phyloP scores from a whole-genome alignment of 441 rosid genomes.

The Gossypium schwendimanii region DNA sequence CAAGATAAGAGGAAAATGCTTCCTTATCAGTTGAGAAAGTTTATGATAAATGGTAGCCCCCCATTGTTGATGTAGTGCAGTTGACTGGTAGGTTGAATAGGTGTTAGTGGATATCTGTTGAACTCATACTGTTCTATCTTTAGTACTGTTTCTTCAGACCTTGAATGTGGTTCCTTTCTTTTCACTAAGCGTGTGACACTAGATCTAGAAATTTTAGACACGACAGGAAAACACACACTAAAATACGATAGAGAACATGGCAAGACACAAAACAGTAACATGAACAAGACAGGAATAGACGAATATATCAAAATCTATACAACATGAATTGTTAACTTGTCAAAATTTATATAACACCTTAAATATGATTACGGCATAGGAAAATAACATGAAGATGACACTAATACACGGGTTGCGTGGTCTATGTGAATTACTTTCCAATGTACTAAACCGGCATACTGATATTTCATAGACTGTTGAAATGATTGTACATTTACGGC shows the following conservation, averaged over 20 bases:
- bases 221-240: not conserved
- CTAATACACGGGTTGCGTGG: too few relatives aligned
- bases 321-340: too few relatives aligned
- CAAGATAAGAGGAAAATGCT: not conserved
- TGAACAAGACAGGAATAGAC: not conserved
- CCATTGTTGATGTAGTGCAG: not conserved
- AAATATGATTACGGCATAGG: too few relatives aligned
- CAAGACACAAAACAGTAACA: not conserved
- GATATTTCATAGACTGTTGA: not conserved
- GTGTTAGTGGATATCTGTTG: constrained; percentile 1
- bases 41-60: not conserved
- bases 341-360: too few relatives aligned
- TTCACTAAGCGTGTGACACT: not conserved
- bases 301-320: not conserved
- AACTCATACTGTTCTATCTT: constrained; percentile 5
- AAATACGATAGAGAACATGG: not conserved
- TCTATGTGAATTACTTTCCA: not conserved
- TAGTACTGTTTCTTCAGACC: not conserved
- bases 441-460: not conserved
- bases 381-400: too few relatives aligned
- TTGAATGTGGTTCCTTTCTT: not conserved
- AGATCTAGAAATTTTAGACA: not conserved
- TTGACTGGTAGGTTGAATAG: constrained; percentile 2
- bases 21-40: not conserved
- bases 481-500: not conserved